Evolutionary conservation across 2,329 filamentous ascomycete genomes (phyloP).

Genomic region (Fusarium verrucosum): DNA sequence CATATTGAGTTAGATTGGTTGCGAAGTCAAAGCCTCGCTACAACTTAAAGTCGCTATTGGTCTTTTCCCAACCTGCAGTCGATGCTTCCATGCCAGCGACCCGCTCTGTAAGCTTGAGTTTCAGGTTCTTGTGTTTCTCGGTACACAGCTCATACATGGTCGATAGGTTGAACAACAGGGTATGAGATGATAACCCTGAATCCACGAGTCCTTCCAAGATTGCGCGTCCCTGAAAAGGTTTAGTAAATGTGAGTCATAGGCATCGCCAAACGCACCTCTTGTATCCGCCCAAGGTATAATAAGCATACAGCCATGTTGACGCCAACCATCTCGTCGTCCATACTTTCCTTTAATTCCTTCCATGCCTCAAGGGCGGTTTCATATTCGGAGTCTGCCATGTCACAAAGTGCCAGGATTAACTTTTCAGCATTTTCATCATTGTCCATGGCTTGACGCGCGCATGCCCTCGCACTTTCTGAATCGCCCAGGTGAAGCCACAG

Average conservation of each 20-base stretch:
- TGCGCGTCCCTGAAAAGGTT: slow-evolving; percentile 63
- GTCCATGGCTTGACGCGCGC: slow-evolving; percentile 52
- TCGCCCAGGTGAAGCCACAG: slow-evolving; percentile 84
- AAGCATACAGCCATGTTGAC: slow-evolving; percentile 88
- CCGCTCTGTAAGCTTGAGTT: slow-evolving; percentile 74
- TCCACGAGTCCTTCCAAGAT: slow-evolving; percentile 74
- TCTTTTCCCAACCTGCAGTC: slow-evolving; percentile 73
- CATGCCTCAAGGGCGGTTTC: slow-evolving; percentile 70
- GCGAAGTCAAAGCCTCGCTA: slow-evolving; percentile 46
- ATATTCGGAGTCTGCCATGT: slow-evolving; percentile 82
- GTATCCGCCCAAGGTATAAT: slow-evolving; percentile 81
- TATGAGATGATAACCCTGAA: slow-evolving; percentile 73
- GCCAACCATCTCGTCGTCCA: slow-evolving; percentile 72
- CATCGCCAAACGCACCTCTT: slow-evolving; percentile 62
- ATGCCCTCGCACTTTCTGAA: slow-evolving; percentile 69
- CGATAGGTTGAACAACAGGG: slow-evolving; percentile 86
- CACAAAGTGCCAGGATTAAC: slow-evolving; percentile 73
- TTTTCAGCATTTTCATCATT: slow-evolving; percentile 52
- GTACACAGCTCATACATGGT: slow-evolving; percentile 94
- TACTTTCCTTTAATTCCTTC: slow-evolving; percentile 57
- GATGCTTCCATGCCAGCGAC: slow-evolving; percentile 69
- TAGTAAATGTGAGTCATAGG: background rate
- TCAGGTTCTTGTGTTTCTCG: slow-evolving; percentile 75
- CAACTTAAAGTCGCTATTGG: slow-evolving; percentile 79
- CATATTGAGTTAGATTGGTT: too few species aligned